Base-by-base conservation (phyloP, 2,329 filamentous ascomycete genomes). In the Tolypocladium inflatum region DNA sequence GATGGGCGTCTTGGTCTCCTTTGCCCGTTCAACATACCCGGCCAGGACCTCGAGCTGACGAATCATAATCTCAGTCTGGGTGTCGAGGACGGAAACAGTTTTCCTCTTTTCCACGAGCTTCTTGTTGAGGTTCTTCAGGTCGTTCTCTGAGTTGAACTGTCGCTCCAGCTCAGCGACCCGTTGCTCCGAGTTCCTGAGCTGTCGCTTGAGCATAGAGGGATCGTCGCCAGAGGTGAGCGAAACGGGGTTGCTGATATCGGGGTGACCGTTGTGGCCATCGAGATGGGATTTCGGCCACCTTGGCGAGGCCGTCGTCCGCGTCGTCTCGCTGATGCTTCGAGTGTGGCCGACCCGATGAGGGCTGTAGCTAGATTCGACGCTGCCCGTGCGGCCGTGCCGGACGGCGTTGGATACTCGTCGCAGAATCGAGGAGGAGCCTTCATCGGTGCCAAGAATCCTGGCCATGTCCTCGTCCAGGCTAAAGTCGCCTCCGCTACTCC, bases 391-490 rank as follows among this genome's bases (percentile, higher is more conserved):
- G 57, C 91, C 91, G 72, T 97, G 94, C 62, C 91, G 90, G 58
- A 97, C 91, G 55, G 90, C 92, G 69, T 96, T 96, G 9, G 94
- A 97, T 45, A 97, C 89, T 56, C 91, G 86, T 58, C 90, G 89
- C 61, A 97, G 78, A 60, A 97, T 89, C 1, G 90, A 93, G 33
- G 90, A 87, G 38, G 85, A 87, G 50, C 81, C 79, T 69, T 91
- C 89, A 60, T 93, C 90, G 23, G 84, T 86, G 45, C 86, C 88
- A 60, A 96, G 79, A 59, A 97, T 93, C 58, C 92, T 87, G 57
- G 90, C 89, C 84, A 97, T 91, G 69, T 97, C 94, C 71, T 97
- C 92, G 63, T 97, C 93, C 87, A 96, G 86, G 60, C 89, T 94
- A 68, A 97, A 94, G 63, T 96, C 91, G 57, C 87, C 90, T 56